Percentiles rank a stretch among this genome's conserved stretches.
These are phyloP conservation scores for Tetrapisispora namnaoensis DNA, from an alignment of 805 yeast genomes.

Conservation along the genomic window DNA sequence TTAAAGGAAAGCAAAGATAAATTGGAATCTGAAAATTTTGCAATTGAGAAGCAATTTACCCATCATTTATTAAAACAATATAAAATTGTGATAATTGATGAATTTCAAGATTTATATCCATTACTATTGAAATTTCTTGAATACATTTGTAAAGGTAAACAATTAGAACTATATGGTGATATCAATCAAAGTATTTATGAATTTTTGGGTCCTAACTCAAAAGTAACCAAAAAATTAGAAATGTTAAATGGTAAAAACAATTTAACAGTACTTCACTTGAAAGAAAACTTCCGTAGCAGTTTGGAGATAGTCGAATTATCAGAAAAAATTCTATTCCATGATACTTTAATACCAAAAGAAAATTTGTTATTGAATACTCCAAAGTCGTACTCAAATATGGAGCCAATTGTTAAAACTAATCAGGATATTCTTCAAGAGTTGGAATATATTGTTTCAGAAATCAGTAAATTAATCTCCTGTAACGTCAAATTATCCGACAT, in stretches of 20 bases:
- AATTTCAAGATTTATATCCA: conserved; percentile 61
- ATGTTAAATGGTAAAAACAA: conserved; percentile 5
- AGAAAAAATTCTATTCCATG: neutral
- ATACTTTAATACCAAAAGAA: neutral
- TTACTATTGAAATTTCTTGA: conserved; percentile 38
- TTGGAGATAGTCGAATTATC: conserved; percentile 39
- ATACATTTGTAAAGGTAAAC: conserved; percentile 34
- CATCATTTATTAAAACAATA: conserved; percentile 12
- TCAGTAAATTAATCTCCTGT: conserved; percentile 16
- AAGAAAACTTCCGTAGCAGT: conserved; percentile 51
- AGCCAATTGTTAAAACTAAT: conserved; percentile 10
- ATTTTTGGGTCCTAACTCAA: conserved; percentile 46
- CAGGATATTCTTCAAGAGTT: conserved; percentile 14
- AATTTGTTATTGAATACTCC: neutral
- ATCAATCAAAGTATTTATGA: conserved; percentile 60
- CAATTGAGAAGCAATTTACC: conserved; percentile 4
- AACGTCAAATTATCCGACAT: conserved; percentile 33
- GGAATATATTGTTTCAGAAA: conserved; percentile 16
- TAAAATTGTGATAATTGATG: conserved; percentile 52
- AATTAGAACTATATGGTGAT: conserved; percentile 63
- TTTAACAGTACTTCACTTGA: conserved; percentile 29
- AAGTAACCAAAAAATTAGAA: conserved; percentile 23
- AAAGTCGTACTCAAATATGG: conserved; percentile 11
- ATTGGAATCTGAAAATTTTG: neutral
- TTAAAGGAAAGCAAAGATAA: conserved; percentile 1